Base-by-base conservation (phyloP, 345 rosid species). In the Citrus sp. region DNA sequence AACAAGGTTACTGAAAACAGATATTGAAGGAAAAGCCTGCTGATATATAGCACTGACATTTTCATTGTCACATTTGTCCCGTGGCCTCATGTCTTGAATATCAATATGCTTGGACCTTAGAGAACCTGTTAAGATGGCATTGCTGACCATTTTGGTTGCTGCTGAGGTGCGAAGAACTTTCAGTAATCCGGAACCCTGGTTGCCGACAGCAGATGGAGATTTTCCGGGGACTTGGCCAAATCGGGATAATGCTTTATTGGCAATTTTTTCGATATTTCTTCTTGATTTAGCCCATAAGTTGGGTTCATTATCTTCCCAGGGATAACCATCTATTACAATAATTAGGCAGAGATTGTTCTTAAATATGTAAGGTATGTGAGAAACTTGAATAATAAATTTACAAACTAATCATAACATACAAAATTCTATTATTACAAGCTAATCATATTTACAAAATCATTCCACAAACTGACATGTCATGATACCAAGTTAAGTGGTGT, bases 141-240 rank as follows among this genome's bases (percentile, higher is more conserved):
- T 28, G 66, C 32, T 59, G 12, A 75, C 35, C 32, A 71, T 62
- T 40, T 64, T 27, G n/a, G 79, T 62, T 51, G 67, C 25, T 28
- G 76, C 67, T n/a, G 79, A 80, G 14, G 46, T 80, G 3, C 76
- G 69, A 42, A 61, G 14, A 58, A 24, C 83, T 27, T 56, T 75
- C 32, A 55, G 12, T 42, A 54, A 54, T 71, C 65, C 35, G 1
- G 76, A 68, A 2, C 12, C 62, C 22, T 56, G 66, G 37, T 32
- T 25, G 13, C 65, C 77, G 9, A 74, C 68, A 2, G 42, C 42
- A 0, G 27, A 61, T 2, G 37, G 59, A 7, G 78, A 63, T 46
- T 30, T 71, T 65, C 75, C 19, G 18, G 37, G 27, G 2, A 16
- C 5, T 22, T 32, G 67, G 34, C 83, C 63, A 14, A 46, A 62